Percentiles rank a stretch among this genome's conserved stretches.
Conservation (phyloP, 495 filamentous ascomycete genomes). For the Amphirosellinia nigrospora region DNA sequence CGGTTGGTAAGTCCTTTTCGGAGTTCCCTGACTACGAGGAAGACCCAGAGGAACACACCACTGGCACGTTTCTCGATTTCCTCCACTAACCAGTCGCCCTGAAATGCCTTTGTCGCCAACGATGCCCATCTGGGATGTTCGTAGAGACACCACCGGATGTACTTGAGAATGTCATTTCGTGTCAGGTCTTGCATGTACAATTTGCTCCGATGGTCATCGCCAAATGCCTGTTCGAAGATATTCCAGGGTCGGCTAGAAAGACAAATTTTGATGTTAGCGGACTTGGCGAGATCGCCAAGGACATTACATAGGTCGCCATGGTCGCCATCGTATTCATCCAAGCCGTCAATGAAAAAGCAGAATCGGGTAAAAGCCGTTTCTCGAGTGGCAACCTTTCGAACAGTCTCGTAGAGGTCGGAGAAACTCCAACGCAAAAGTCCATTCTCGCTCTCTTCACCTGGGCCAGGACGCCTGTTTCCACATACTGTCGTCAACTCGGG, state of each 20-base stretch:
- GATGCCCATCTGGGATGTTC: background rate
- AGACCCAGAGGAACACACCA: constrained; percentile 1
- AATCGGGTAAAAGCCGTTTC: background rate
- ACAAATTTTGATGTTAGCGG: background rate
- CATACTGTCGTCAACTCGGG: background rate
- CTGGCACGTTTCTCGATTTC: background rate
- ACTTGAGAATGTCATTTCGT: background rate
- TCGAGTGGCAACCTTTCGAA: background rate
- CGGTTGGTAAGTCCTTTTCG: background rate
- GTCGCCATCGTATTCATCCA: background rate
- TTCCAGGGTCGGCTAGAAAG: background rate
- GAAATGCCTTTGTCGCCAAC: background rate
- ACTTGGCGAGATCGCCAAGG: background rate
- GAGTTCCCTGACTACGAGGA: background rate
- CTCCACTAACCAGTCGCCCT: background rate
- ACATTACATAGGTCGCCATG: background rate
- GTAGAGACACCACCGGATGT: background rate
- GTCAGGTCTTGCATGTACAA: background rate
- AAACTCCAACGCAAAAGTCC: background rate
- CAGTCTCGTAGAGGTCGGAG: background rate
- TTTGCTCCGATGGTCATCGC: background rate
- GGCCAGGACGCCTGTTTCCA: background rate
- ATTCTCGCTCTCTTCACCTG: background rate
- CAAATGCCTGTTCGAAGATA: background rate
- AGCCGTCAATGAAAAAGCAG: background rate